These are phyloP conservation scores for Purshia tridentata DNA, from an alignment of 306 rosid species.

Conservation along the genomic window DNA sequence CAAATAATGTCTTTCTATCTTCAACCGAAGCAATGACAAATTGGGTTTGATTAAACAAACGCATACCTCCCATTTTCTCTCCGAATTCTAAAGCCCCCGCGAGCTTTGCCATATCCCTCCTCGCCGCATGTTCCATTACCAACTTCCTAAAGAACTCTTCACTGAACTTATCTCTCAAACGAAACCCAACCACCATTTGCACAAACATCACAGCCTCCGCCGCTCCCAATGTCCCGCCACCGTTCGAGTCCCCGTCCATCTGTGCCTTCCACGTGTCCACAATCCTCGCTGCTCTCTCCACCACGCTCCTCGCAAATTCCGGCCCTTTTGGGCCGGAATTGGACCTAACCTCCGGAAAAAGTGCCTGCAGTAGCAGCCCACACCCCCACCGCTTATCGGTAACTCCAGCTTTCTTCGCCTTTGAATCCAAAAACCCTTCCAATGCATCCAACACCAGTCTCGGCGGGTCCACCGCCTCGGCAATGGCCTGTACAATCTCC, in stretches of 20 bases:
- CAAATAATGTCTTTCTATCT: neutral
- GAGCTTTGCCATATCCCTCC: slow-evolving; percentile 82
- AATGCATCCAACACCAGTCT: slow-evolving; percentile 59
- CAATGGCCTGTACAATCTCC: slow-evolving; percentile 48
- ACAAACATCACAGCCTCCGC: slow-evolving; percentile 82
- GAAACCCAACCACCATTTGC: slow-evolving; percentile 69
- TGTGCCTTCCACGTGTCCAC: slow-evolving; percentile 63
- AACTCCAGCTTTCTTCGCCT: slow-evolving; percentile 53
- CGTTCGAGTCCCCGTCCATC: slow-evolving; percentile 36
- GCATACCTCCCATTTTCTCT: slow-evolving; percentile 61
- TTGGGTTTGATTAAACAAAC: neutral
- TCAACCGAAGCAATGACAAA: neutral
- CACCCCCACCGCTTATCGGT: slow-evolving; percentile 87
- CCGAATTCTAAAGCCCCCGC: slow-evolving; percentile 56
- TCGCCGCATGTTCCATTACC: slow-evolving; percentile 55
- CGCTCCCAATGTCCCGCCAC: slow-evolving; percentile 42
- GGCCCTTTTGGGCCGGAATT: slow-evolving; percentile 7
- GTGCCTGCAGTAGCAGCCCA: slow-evolving; percentile 65
- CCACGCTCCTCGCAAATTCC: slow-evolving; percentile 41
- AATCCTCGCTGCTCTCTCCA: slow-evolving; percentile 49
- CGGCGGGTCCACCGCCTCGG: slow-evolving; percentile 75
- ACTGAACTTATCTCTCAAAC: slow-evolving; percentile 37
- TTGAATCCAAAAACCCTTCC: slow-evolving; percentile 52
- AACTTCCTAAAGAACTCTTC: slow-evolving; percentile 56
- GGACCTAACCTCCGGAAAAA: slow-evolving; percentile 39